A percentile compares a stretch with the other conserved stretches of the same genome.
Conservation (phyloP, 768 basidiomycete genomes). For the Termitomyces heimii region DNA sequence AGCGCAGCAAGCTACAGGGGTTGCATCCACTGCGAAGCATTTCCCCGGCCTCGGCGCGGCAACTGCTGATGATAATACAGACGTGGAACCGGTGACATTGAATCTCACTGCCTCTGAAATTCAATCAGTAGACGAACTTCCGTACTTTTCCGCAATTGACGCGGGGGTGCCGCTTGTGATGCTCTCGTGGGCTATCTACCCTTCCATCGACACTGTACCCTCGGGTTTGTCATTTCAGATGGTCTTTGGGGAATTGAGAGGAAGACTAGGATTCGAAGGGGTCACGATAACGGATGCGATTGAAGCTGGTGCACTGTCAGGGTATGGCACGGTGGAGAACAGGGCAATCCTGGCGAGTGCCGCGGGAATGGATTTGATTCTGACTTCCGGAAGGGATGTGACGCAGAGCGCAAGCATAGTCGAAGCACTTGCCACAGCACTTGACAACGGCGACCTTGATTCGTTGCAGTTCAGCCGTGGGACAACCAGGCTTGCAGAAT, state of each 20-base stretch:
- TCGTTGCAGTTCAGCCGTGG: constrained; percentile 2
- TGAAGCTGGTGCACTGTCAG: constrained; percentile 6
- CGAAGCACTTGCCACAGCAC: constrained; percentile 8
- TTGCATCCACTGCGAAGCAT: constrained; percentile 11
- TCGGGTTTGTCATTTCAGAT: constrained; percentile 8
- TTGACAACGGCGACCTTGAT: constrained; percentile 9
- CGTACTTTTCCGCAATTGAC: constrained; percentile 8
- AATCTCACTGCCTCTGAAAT: constrained; percentile 5
- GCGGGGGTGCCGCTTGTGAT: constrained; percentile 12
- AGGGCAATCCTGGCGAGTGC: constrained; percentile 11
- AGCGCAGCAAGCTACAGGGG: constrained; percentile 9
- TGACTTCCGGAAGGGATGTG: constrained; percentile 2
- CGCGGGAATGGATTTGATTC: constrained; percentile 12
- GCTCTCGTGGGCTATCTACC: constrained; percentile 12
- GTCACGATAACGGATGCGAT: constrained; percentile 12
- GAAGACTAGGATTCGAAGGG: constrained; percentile 9
- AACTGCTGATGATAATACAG: constrained; percentile 3
- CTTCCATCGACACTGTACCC: constrained; percentile 9
- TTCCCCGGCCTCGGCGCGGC: constrained; percentile 15
- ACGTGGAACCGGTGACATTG: constrained; percentile 7
- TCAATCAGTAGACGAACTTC: constrained; percentile 10
- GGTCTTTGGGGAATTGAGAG: constrained; percentile 9
- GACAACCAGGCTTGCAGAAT: constrained; percentile 6
- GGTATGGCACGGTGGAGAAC: constrained; percentile 4
- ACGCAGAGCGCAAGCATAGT: constrained; percentile 8